These are phyloP conservation scores for Penicillium bovifimosum DNA, from an alignment of 495 filamentous ascomycete genomes.

Conservation along the genomic window DNA sequence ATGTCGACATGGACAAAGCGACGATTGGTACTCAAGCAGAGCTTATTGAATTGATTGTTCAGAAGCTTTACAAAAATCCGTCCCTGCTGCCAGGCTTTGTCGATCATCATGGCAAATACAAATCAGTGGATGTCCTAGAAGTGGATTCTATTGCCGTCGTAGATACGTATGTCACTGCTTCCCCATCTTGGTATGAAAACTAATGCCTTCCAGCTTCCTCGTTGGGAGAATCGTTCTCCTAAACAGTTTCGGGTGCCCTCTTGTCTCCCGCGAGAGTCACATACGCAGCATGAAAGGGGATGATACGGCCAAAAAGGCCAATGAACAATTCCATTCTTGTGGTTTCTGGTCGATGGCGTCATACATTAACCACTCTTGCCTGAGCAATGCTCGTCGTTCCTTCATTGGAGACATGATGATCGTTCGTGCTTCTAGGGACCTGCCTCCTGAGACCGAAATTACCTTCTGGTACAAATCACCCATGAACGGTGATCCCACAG, in stretches of 20 bases:
- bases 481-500: constrained; percentile 17
- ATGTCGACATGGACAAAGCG: constrained; percentile 21
- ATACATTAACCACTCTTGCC: constrained; percentile 52
- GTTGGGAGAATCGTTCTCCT: constrained; percentile 39
- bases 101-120: constrained; percentile 37
- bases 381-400: constrained; percentile 21
- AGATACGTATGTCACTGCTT: constrained; percentile 38
- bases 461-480: constrained; percentile 32
- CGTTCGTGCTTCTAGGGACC: constrained; percentile 43
- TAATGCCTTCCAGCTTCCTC: constrained; percentile 30
- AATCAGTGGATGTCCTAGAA: constrained; percentile 20
- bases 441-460: constrained; percentile 47
- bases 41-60: constrained; percentile 35
- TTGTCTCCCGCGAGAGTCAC: constrained; percentile 30
- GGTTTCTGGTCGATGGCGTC: constrained; percentile 52
- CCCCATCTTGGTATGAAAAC: neutral
- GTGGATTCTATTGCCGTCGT: constrained; percentile 45
- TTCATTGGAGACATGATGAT: constrained; percentile 60
- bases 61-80: constrained; percentile 48
- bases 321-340: constrained; percentile 26
- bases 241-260: constrained; percentile 47
- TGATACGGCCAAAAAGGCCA: neutral
- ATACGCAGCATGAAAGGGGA: constrained; percentile 7
- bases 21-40: constrained; percentile 29
- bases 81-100: constrained; percentile 34